A percentile compares a stretch with the other conserved stretches of the same genome.
Evolutionary conservation across 78 protist genomes (phyloP).

Genomic region (Protostelium mycophagum): DNA sequence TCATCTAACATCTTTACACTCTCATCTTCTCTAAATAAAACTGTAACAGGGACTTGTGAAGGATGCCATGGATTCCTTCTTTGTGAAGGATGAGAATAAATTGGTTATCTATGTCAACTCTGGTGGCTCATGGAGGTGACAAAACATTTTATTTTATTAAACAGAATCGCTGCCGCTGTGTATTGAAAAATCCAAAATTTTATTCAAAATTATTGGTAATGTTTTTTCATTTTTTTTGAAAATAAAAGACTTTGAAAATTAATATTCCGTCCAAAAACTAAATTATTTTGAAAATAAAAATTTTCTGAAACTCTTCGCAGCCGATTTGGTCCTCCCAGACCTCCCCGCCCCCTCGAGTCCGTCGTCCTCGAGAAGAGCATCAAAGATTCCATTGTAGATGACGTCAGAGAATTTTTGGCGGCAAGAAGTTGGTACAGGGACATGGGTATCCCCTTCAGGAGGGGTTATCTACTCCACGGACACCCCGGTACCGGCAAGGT

Average conservation of each 20-base stretch:
- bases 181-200: too few relatives aligned
- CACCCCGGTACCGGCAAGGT: slow-evolving; percentile 93
- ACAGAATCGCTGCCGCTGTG: too few relatives aligned
- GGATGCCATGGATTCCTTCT: slow-evolving; percentile 34
- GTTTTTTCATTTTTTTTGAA: too few relatives aligned
- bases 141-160: neutral
- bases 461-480: slow-evolving; percentile 91
- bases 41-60: slow-evolving; percentile 7
- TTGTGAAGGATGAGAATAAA: slow-evolving; percentile 32
- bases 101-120: slow-evolving; percentile 26
- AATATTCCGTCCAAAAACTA: too few relatives aligned
- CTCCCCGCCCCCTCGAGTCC: slow-evolving; percentile 47
- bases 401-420: slow-evolving; percentile 51
- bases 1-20: neutral
- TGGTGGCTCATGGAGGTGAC: slow-evolving; percentile 24
- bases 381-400: slow-evolving; percentile 29
- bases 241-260: too few relatives aligned
- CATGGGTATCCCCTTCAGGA: slow-evolving; percentile 89
- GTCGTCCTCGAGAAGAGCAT: slow-evolving; percentile 64
- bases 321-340: slow-evolving; percentile 38
- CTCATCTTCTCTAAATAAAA: neutral
- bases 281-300: too few relatives aligned
- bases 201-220: too few relatives aligned
- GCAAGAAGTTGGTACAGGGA: slow-evolving; percentile 58
- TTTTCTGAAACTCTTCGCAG: neutral